Evolutionary conservation across 352 stramenopile species (phyloP).

Genomic region (Pythium rishiriense): DNA sequence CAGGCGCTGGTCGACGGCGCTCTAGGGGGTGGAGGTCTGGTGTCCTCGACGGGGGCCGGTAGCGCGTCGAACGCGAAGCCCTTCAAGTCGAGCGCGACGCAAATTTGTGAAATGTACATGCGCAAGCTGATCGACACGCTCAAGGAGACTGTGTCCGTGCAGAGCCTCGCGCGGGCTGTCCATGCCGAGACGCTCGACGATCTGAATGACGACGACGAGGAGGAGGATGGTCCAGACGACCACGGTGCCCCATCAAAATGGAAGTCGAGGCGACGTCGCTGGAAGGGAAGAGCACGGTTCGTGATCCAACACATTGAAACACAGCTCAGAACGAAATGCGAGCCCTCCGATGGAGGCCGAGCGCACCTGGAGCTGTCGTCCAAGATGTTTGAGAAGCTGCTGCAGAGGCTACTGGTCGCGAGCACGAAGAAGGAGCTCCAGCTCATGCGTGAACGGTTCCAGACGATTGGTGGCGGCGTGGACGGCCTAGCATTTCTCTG

Average conservation of each 20-base stretch:
- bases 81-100: conserved; percentile 26
- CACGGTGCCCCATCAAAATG: background rate
- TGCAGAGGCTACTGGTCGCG: conserved; percentile 15
- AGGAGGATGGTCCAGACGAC: conserved; percentile 33
- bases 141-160: conserved; percentile 19
- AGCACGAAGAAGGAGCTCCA: conserved; percentile 25
- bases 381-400: conserved; percentile 12
- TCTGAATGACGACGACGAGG: conserved; percentile 15
- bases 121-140: conserved; percentile 50
- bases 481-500: conserved; percentile 21
- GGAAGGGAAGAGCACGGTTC: conserved; percentile 49
- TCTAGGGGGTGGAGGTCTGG: background rate
- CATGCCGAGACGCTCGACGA: conserved; percentile 12
- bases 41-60: background rate
- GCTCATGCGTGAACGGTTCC: conserved; percentile 18
- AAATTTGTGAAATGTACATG: conserved; percentile 45
- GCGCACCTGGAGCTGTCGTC: background rate
- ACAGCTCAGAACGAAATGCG: conserved; percentile 31
- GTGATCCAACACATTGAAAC: conserved; percentile 47
- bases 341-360: background rate
- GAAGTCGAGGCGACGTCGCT: conserved; percentile 21
- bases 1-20: conserved; percentile 40
- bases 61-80: too few relatives aligned
- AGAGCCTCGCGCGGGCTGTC: conserved; percentile 6
- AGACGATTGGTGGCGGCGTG: background rate